Conservation (phyloP, 305 asterid species). For the Fraxinus angustifolia region DNA sequence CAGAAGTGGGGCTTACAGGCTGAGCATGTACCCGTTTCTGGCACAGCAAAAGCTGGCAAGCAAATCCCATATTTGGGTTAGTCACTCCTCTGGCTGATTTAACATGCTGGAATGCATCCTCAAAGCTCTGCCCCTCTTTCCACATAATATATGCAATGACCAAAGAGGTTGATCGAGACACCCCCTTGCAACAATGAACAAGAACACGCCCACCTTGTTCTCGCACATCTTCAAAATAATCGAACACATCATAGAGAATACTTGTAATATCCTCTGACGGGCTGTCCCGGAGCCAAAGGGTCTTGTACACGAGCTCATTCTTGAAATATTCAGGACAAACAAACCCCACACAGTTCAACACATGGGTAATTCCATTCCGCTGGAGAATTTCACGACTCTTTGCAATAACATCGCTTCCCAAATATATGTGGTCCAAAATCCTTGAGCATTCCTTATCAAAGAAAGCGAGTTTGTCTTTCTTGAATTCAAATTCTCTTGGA, state of each 20-base stretch:
- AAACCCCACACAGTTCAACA: constrained; percentile 87
- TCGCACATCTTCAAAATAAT: constrained; percentile 82
- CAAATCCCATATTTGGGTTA: constrained; percentile 90
- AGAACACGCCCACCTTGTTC: constrained; percentile 79
- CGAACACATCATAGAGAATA: constrained; percentile 82
- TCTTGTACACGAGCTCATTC: constrained; percentile 75
- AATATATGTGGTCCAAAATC: constrained; percentile 68
- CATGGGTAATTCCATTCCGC: constrained; percentile 75
- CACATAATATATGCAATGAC: constrained; percentile 98
- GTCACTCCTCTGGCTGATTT: constrained; percentile 87
- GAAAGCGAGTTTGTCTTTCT: constrained; percentile 46
- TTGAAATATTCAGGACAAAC: constrained; percentile 81
- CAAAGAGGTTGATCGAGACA: constrained; percentile 87
- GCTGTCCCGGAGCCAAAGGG: constrained; percentile 92
- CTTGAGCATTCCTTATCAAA: constrained; percentile 86
- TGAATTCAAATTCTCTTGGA: not conserved
- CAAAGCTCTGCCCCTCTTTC: constrained; percentile 73
- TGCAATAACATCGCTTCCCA: constrained; percentile 82
- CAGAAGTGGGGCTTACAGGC: constrained; percentile 83
- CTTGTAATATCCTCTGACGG: constrained; percentile 93
- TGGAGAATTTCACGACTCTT: constrained; percentile 72
- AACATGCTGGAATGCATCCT: constrained; percentile 81
- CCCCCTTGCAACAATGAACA: constrained; percentile 92
- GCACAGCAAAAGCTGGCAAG: constrained; percentile 84
- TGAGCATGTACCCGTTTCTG: constrained; percentile 85